Conservation (phyloP, 1,284 basidiomycete species). For the Heliocybe sulcata region DNA sequence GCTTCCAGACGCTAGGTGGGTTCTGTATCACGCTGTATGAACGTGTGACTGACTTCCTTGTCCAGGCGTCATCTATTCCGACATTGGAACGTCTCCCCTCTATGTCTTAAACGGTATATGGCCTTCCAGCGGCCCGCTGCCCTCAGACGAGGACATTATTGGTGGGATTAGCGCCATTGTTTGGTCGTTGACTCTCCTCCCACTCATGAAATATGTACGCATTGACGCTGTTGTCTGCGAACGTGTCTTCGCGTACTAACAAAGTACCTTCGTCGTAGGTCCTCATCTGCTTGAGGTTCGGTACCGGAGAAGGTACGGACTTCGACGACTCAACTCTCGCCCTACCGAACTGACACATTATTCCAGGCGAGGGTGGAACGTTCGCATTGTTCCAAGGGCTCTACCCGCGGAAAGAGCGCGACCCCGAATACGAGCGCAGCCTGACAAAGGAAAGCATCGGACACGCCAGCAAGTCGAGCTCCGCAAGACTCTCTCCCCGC, state of each 20-base stretch:
- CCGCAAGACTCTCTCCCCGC: slow-evolving; percentile 18
- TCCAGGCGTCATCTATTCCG: slow-evolving; percentile 60
- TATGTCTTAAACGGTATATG: slow-evolving; percentile 63
- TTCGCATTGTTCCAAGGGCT: slow-evolving; percentile 60
- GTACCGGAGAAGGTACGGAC: slow-evolving; percentile 42
- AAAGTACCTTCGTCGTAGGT: slow-evolving; percentile 28
- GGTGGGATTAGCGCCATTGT: slow-evolving; percentile 55
- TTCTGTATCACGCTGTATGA: neutral
- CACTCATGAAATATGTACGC: slow-evolving; percentile 59
- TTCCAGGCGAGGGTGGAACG: slow-evolving; percentile 51
- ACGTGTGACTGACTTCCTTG: neutral
- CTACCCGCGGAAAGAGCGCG: slow-evolving; percentile 39
- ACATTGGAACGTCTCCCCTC: slow-evolving; percentile 56
- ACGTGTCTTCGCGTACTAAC: neutral
- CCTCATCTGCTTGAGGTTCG: slow-evolving; percentile 48
- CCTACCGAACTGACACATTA: slow-evolving; percentile 1
- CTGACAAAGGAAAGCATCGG: slow-evolving; percentile 39
- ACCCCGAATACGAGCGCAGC: slow-evolving; percentile 42
- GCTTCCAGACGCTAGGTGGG: slow-evolving; percentile 30
- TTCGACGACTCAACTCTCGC: neutral
- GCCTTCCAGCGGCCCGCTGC: slow-evolving; percentile 35
- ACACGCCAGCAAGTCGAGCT: slow-evolving; percentile 8
- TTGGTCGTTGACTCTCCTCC: slow-evolving; percentile 58
- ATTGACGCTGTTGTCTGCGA: neutral
- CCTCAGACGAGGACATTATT: slow-evolving; percentile 51